Percentiles rank a stretch among this genome's conserved stretches.
Conservation (phyloP, 139 green algal genomes). For the Axilococcus clingmanii region DNA sequence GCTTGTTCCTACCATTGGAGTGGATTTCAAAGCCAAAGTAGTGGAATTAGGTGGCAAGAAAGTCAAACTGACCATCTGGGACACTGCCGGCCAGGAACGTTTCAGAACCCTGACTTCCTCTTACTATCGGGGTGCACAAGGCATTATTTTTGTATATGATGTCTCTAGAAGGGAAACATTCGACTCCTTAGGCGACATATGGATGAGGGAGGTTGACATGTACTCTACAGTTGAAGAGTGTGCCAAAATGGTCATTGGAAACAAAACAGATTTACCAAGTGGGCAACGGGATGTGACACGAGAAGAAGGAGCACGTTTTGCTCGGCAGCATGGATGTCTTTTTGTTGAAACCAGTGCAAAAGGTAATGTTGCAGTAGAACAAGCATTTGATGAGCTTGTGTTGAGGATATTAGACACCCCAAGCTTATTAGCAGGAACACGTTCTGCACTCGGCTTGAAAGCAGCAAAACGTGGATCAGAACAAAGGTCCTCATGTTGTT, state of each 20-base stretch:
- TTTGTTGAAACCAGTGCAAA: constrained; percentile 92
- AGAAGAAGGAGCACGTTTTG: constrained; percentile 70
- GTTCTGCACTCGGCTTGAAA: constrained; percentile 20
- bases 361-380: constrained; percentile 60
- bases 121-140: constrained; percentile 91
- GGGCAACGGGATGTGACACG: constrained; percentile 57
- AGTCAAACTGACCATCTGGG: constrained; percentile 91
- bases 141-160: constrained; percentile 85
- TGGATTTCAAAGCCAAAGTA: constrained; percentile 95
- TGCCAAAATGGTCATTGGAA: constrained; percentile 93
- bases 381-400: constrained; percentile 86
- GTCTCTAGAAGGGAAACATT: constrained; percentile 86
- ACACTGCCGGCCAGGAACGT: constrained; percentile 81
- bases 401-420: constrained; percentile 43
- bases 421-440: constrained; percentile 17
- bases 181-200: constrained; percentile 70
- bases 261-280: constrained; percentile 83
- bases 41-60: constrained; percentile 61
- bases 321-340: constrained; percentile 66
- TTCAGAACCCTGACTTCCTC: constrained; percentile 91
- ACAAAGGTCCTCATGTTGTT: constrained; percentile 8
- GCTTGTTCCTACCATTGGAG: constrained; percentile 73
- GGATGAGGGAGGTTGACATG: constrained; percentile 91
- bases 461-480: constrained; percentile 6
- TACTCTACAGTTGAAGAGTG: constrained; percentile 82